Conservation (phyloP, 768 basidiomycete species). For the Suillus tomentosus region DNA sequence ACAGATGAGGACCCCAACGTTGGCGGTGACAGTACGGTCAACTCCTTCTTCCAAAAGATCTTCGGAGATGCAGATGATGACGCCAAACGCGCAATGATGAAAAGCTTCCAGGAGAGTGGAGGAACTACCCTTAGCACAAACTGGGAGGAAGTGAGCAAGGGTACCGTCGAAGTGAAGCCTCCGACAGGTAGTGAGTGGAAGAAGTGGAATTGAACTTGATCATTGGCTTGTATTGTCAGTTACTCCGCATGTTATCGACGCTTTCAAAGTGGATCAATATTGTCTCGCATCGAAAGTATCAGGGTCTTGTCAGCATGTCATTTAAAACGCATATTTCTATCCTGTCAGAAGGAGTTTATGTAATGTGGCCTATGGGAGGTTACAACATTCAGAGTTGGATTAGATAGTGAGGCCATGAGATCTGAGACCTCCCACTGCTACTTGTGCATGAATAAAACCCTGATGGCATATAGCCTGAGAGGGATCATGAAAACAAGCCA, state of each 20-base stretch:
- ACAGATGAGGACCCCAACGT: slow-evolving; percentile 84
- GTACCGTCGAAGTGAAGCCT: slow-evolving; percentile 72
- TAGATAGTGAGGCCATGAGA: not conserved
- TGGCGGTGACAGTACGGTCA: slow-evolving; percentile 84
- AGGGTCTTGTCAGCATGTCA: not conserved
- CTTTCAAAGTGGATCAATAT: slow-evolving; percentile 13
- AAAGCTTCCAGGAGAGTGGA: slow-evolving; percentile 93
- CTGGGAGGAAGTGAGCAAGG: slow-evolving; percentile 86
- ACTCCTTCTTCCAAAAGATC: slow-evolving; percentile 89
- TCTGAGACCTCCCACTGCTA: not conserved
- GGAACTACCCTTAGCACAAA: slow-evolving; percentile 96
- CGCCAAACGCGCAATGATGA: slow-evolving; percentile 94
- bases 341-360: not conserved
- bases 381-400: not conserved
- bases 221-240: slow-evolving; percentile 3
- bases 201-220: slow-evolving; percentile 56
- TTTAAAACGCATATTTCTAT: not conserved
- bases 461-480: not conserved
- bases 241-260: slow-evolving; percentile 16
- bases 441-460: not conserved
- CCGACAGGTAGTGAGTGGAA: slow-evolving; percentile 85
- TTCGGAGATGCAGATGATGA: slow-evolving; percentile 91
- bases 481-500: not conserved
- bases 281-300: not conserved
- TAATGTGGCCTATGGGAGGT: not conserved